phyloP scores from a whole-genome alignment of 1,284 basidiomycete species.

The Boletellus deceptivus region DNA sequence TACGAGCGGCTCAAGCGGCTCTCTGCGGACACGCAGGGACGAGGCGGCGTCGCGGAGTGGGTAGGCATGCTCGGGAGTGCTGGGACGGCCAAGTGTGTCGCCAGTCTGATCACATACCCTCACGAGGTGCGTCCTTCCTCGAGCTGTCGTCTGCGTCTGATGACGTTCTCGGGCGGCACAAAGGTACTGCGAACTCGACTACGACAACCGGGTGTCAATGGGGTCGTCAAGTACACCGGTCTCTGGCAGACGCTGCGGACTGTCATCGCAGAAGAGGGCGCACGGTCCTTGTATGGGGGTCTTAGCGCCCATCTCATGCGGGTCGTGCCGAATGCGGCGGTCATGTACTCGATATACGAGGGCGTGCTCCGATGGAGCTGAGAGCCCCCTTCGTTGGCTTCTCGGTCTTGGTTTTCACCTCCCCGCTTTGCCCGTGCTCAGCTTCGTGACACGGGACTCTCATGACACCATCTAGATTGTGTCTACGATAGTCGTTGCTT shows the following conservation, averaged over 20 bases:
- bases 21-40: conserved; percentile 51
- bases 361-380: conserved; percentile 63
- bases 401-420: background rate
- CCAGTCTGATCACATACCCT: conserved; percentile 93
- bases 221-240: conserved; percentile 83
- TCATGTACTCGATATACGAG: conserved; percentile 92
- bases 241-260: conserved; percentile 83
- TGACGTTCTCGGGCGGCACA: background rate
- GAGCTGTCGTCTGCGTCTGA: background rate
- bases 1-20: conserved; percentile 85
- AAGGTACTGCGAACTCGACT: conserved; percentile 91
- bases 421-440: background rate
- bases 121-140: conserved; percentile 69
- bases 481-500: conserved; percentile 6
- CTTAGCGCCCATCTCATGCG: conserved; percentile 94
- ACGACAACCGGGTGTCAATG: conserved; percentile 78
- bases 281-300: conserved; percentile 85
- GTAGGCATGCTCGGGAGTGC: conserved; percentile 85
- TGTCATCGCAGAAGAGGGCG: conserved; percentile 89
- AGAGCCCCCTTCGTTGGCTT: background rate
- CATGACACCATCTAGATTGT: conserved; percentile 18
- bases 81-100: conserved; percentile 91
- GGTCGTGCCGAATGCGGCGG: conserved; percentile 95
- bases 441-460: background rate
- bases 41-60: conserved; percentile 64